Base-by-base conservation (phyloP, 2,329 filamentous ascomycete genomes). In the Penicillium olsonii region DNA sequence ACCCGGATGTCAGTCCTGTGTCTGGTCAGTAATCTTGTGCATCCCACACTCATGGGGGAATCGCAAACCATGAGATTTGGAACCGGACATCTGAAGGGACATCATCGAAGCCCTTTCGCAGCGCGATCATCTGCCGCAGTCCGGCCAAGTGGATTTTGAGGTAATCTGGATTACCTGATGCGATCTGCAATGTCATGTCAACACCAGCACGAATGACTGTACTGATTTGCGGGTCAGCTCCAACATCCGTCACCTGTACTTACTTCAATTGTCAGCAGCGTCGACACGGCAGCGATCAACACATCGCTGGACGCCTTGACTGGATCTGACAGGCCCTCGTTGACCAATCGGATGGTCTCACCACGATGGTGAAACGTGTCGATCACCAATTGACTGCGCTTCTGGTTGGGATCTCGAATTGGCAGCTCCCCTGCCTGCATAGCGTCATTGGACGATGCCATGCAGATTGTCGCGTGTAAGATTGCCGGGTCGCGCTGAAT, bases 1-100 rank as follows among this genome's bases (percentile, higher is more conserved):
- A 71, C 68, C 39, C 69, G 68, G 26, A 72, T 69, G 50, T 72
- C 69, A 26, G 68, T 72, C 69, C 69, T 72, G 20, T n/a, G 15
- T 9, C 35, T 42, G 8, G 48, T 55, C 48, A 53, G 45, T 37
- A 22, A 38, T 11, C 22, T 26, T 22, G 27, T 2, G 5, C 5
- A n/a, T n/a, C 5, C 34, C 2, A 2, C 10, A 7, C 17, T 18
- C 5, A 10, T 11, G 17, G 10, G 19, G 10, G 14, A 22, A 18
- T 18, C 12, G 56, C 65, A 40, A 24, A 72, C 69, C 69, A 72
- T 61, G 69, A 68, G 19, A 72, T 69, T 37, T 72, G 69, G 50
- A 67, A 70, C 39, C 69, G 69, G 29, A 72, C 57, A 41, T 70
- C 63, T 9, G 62, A 57, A n/a, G 64, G 60, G 4, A 72, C 68